Evolutionary conservation across 768 basidiomycete species (phyloP).

Genomic region (Leucosporidium scottii): DNA sequence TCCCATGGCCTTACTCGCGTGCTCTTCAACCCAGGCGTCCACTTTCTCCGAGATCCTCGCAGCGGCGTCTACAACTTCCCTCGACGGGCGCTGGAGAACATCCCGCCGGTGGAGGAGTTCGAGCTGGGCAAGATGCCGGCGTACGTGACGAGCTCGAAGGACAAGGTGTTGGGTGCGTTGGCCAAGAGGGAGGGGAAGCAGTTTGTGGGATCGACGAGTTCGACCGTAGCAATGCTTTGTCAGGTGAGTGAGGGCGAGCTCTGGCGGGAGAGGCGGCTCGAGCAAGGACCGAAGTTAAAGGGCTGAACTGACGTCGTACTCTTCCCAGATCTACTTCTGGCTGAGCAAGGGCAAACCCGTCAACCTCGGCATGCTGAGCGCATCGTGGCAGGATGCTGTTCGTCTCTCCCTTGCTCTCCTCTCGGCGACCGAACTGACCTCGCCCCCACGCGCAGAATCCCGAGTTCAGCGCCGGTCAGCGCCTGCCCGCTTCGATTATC

Average conservation of each 20-base stretch:
- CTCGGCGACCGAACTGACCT: not conserved
- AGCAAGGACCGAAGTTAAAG: not conserved
- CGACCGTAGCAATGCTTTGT: slow-evolving; percentile 27
- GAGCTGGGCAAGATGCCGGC: slow-evolving; percentile 68
- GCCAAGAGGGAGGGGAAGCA: slow-evolving; percentile 54
- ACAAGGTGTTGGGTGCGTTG: slow-evolving; percentile 50
- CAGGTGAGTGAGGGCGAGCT: slow-evolving; percentile 11
- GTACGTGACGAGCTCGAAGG: slow-evolving; percentile 72
- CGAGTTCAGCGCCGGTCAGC: slow-evolving; percentile 69
- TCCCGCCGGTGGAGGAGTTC: slow-evolving; percentile 74
- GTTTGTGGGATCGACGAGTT: slow-evolving; percentile 85
- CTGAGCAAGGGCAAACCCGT: slow-evolving; percentile 65
- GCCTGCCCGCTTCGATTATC: slow-evolving; percentile 63
- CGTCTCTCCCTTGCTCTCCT: not conserved
- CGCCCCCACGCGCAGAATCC: slow-evolving; percentile 46
- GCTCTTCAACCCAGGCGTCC: slow-evolving; percentile 71
- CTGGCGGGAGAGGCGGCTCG: too few species aligned
- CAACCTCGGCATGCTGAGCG: slow-evolving; percentile 57
- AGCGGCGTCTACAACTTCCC: slow-evolving; percentile 80
- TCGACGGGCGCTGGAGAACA: slow-evolving; percentile 55
- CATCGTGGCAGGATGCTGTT: slow-evolving; percentile 47
- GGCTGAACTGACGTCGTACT: not conserved
- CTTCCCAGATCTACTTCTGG: slow-evolving; percentile 71
- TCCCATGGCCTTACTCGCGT: slow-evolving; percentile 63
- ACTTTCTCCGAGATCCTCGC: slow-evolving; percentile 79